Base-by-base conservation (phyloP, 345 rosid genomes). In the Bruguiera gymnorhiza region DNA sequence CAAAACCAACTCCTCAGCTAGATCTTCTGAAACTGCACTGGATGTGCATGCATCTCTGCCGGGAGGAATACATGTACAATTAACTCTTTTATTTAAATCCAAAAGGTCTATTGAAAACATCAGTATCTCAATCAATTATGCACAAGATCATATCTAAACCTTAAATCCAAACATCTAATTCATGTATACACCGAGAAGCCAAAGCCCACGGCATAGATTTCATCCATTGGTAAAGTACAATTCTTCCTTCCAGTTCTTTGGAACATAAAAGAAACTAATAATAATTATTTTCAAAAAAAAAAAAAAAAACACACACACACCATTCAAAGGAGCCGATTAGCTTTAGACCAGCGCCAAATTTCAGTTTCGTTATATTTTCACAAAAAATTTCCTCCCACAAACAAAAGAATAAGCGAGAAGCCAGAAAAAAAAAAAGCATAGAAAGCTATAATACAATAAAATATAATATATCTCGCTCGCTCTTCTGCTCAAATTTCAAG, bases 1-100 rank as follows among this genome's bases (percentile, higher is more conserved):
- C 15, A 76, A 75, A 78, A 81, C 82, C 68, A 79, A 75, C 24
- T 73, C 52, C 37, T 65, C 70, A 13, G 87, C 89, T 72, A 75
- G 86, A 77, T 87, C 98, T 43, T 66, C 66, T 48, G 71, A 48
- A 31, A 65, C 39, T 19, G 81, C 68, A 24, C 64, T 36, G 11
- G 71, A 62, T 3, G 78, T 70, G 52, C 78, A 73, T 6, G 78
- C 81, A 9, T 73, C 77, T 46, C 81, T 78, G 75, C 67, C 71
- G 55, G 26, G 62, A 73, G 46, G 21, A 58, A 68, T 19, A 62
- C 19, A 60, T 13, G 50, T 18, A 43, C 50, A 3, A 13, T 43
- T 13, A 43, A 43, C 50, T 3, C 3, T 39, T 39, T 39, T 39
- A 9, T 39, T 39, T 39, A 15, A 43, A 43, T 43, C 50, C 50